Evolutionary conservation across 1,284 basidiomycete species (phyloP), one percentile per base, ranked within the genome.

Genomic region (Serendipita sp.): DNA sequence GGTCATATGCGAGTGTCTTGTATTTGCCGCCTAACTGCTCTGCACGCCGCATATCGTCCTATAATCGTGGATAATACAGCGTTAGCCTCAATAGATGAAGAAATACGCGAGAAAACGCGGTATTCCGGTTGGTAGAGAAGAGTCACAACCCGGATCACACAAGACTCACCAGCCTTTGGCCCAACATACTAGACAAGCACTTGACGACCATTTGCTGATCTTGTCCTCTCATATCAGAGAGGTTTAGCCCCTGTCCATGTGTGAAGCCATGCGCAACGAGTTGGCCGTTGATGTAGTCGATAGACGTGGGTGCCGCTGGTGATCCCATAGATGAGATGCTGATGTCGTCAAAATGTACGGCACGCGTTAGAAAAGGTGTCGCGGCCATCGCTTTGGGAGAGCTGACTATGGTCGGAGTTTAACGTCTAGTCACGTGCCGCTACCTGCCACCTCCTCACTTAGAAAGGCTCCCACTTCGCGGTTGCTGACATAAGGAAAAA

Each of bases 41-140:
- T 26, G 87, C 82, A n/a, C 82, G 78, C 8, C 80, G 75, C 77
- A 93, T 85, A 71, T 94, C 92, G 69, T 86, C 81, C 91, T 91
- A 67, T 45, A 66, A 53, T 30, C 44, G 17, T 47, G 17, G 34
- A 44, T 2, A 22, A 10, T 22, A 17, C 26, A 55, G 1, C 22
- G 1, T 34, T 22, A 26, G 12, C 63, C 29, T 29, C n/a, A 47
- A 29, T 32, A n/a, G 4, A 13, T 53, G 30, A 38, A 42, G 22
- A 49, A 22, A 34, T 53, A 29, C 60, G 22, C n/a, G 34, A 26
- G 8, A 8, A 50, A 22, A 60, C 22, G 34, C 53, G 38, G 22
- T 22, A 22, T 22, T 22, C 22, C 12, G 15, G 15, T 44, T 38
- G 17, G 2, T 10, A n/a, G 35, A 35, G 15, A 3, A 62, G 17